Conservation (phyloP, 768 basidiomycete species). For the Leccinum boreale region DNA sequence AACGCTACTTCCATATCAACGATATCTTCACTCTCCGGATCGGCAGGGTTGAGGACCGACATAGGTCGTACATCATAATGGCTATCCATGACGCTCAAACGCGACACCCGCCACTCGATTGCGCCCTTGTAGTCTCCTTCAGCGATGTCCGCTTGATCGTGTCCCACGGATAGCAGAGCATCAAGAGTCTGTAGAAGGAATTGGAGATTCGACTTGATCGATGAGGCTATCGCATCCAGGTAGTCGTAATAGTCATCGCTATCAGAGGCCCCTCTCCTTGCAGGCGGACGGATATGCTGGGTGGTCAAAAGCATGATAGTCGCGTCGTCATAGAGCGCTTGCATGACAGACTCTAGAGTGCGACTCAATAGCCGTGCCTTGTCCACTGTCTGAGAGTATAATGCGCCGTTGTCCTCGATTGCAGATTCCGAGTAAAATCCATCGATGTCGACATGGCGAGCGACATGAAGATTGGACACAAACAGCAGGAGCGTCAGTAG, state of each 20-base stretch:
- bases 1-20: constrained; percentile 59
- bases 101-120: constrained; percentile 75
- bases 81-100: constrained; percentile 57
- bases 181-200: constrained; percentile 60
- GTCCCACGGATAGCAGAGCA: constrained; percentile 56
- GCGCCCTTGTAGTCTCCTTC: constrained; percentile 71
- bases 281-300: constrained; percentile 37
- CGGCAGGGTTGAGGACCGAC: constrained; percentile 36
- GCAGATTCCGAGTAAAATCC: constrained; percentile 54
- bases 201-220: constrained; percentile 54
- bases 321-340: constrained; percentile 73
- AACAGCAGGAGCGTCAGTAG: constrained; percentile 57
- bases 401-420: constrained; percentile 39
- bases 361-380: constrained; percentile 67
- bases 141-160: constrained; percentile 67
- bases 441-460: constrained; percentile 80
- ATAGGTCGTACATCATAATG: constrained; percentile 44
- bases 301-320: constrained; percentile 55
- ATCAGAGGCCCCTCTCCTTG: constrained; percentile 9
- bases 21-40: constrained; percentile 48
- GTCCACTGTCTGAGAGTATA: constrained; percentile 64
- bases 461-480: constrained; percentile 71
- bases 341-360: constrained; percentile 64
- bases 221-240: constrained; percentile 47
- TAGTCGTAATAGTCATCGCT: constrained; percentile 35